Conservation (phyloP, 2,329 filamentous ascomycete genomes). For the Apiospora malaysiana region DNA sequence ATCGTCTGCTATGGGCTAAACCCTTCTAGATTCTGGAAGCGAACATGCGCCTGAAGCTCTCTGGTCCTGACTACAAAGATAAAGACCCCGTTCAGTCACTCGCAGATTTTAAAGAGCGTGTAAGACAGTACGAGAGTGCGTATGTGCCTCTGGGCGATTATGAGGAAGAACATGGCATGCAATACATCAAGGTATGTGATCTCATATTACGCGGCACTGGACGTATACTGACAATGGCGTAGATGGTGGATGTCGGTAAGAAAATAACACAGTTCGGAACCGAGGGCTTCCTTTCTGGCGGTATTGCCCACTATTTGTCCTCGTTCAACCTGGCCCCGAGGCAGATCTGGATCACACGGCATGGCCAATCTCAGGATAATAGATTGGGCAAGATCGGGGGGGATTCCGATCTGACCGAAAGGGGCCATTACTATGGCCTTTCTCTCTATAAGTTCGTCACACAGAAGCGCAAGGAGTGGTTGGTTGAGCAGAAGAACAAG, state of each 20-base stretch:
- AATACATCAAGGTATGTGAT: constrained; percentile 78
- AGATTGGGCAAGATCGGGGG: constrained; percentile 87
- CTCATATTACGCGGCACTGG: not conserved
- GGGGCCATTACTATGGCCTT: constrained; percentile 79
- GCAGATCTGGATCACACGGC: constrained; percentile 97
- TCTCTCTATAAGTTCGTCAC: constrained; percentile 86
- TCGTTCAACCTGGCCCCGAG: constrained; percentile 96
- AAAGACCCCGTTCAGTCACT: constrained; percentile 88
- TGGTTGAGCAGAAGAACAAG: constrained; percentile 80
- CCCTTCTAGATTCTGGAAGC: constrained; percentile 76
- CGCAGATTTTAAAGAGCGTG: constrained; percentile 89
- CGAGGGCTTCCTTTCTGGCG: constrained; percentile 87
- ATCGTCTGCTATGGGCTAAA: not conserved
- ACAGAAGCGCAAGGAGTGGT: constrained; percentile 79
- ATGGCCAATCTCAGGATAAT: constrained; percentile 92
- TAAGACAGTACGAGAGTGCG: constrained; percentile 90
- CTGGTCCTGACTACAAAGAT: constrained; percentile 92
- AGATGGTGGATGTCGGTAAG: constrained; percentile 96
- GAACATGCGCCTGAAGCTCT: constrained; percentile 96
- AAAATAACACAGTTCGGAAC: constrained; percentile 92
- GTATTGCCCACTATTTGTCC: constrained; percentile 91
- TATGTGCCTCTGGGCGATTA: constrained; percentile 91
- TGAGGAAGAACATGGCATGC: constrained; percentile 88
- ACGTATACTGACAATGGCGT: constrained; percentile 35
- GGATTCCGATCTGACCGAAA: constrained; percentile 79